These are phyloP conservation scores for Pelargonium fulgidum DNA, from an alignment of 441 rosid genomes.

Conservation along the genomic window DNA sequence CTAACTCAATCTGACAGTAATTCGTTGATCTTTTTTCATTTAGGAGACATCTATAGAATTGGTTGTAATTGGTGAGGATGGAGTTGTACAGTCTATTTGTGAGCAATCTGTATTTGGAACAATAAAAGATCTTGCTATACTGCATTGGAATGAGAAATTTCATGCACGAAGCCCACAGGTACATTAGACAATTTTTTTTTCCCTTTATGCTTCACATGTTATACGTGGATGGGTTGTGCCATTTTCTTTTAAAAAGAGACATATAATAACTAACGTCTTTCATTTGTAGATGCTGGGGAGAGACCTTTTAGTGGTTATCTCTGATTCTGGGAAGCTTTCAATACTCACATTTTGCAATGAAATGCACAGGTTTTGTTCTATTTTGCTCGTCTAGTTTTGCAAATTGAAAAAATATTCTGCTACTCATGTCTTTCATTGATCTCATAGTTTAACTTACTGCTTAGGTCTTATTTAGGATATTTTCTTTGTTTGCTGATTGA, in stretches of 20 bases:
- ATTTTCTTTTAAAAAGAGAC: conserved; percentile 9
- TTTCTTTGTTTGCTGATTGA: conserved; percentile 21
- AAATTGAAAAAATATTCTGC: conserved; percentile 5
- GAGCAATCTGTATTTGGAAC: conserved; percentile 88
- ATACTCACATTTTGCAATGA: conserved; percentile 83
- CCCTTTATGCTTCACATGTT: conserved; percentile 9
- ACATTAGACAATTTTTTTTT: conserved; percentile 4
- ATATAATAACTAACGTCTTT: conserved; percentile 8
- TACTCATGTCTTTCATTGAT: background rate
- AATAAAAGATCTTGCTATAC: conserved; percentile 71
- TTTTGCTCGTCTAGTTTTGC: conserved; percentile 19
- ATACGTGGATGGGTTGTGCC: background rate
- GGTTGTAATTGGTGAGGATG: conserved; percentile 69
- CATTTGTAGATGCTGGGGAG: conserved; percentile 52
- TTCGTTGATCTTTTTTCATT: conserved; percentile 24
- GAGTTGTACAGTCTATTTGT: conserved; percentile 62
- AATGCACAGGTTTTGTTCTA: conserved; percentile 75
- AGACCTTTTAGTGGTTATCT: conserved; percentile 77
- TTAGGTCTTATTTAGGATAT: background rate
- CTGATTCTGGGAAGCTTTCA: conserved; percentile 98
- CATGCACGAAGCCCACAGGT: conserved; percentile 47
- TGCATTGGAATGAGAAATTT: conserved; percentile 59
- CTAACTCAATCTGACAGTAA: conserved; percentile 6
- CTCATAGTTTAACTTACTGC: background rate
- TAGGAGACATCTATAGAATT: conserved; percentile 96